These are phyloP conservation scores for Diaporthe sp. DNA, from an alignment of 2,329 filamentous ascomycete species.

Conservation along the genomic window DNA sequence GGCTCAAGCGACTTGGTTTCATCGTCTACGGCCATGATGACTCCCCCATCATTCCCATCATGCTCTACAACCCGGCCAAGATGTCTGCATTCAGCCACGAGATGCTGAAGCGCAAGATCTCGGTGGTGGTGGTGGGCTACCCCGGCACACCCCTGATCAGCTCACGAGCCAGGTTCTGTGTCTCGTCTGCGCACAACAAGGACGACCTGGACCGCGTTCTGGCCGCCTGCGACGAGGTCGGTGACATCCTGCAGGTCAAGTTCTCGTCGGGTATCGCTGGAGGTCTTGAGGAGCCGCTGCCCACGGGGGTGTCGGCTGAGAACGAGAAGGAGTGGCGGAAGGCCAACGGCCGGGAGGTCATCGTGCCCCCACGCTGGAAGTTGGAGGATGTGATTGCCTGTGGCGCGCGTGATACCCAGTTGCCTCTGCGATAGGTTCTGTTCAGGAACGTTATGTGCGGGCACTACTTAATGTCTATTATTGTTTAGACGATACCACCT, in stretches of 20 bases:
- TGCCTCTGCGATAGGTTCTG: constrained; percentile 70
- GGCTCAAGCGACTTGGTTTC: constrained; percentile 94
- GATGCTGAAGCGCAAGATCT: constrained; percentile 98
- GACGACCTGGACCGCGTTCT: constrained; percentile 94
- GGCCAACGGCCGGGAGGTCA: constrained; percentile 74
- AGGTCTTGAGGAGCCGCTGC: constrained; percentile 81
- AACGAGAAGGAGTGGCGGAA: constrained; percentile 78
- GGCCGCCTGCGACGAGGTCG: constrained; percentile 90
- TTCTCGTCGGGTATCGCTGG: constrained; percentile 97
- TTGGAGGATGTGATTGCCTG: constrained; percentile 84
- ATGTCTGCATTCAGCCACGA: constrained; percentile 98
- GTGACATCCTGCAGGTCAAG: constrained; percentile 92
- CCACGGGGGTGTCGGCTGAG: constrained; percentile 77
- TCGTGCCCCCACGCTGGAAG: constrained; percentile 83
- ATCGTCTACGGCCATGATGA: constrained; percentile 99
- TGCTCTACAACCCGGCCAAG: constrained; percentile 98
- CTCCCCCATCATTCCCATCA: constrained; percentile 93
- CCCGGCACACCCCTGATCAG: constrained; percentile 96
- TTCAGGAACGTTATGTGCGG: constrained; percentile 35
- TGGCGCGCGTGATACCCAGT: constrained; percentile 82
- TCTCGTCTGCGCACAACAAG: constrained; percentile 97
- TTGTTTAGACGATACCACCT: constrained; percentile 33
- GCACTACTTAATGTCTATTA: constrained; percentile 38
- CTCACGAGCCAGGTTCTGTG: constrained; percentile 94
- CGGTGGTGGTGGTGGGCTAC: constrained; percentile 96